Base-by-base conservation (phyloP, 2,329 filamentous ascomycete genomes). In the Xylaria polymorpha region DNA sequence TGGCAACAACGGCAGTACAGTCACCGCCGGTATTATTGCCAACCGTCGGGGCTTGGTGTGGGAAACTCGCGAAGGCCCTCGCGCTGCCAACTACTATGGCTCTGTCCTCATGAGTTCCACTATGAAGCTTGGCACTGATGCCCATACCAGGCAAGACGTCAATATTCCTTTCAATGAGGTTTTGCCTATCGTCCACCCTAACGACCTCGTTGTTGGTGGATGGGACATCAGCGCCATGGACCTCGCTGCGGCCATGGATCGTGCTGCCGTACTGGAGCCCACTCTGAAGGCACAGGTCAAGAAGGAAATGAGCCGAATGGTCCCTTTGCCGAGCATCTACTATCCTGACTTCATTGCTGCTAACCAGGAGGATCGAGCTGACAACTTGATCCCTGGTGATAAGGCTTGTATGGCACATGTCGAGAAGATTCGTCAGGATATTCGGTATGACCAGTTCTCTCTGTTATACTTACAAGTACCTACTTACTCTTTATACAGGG, bases 281-380 rank as follows among this genome's bases (percentile, higher is more conserved):
- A 91, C 93, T 37, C 87, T 99, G 78, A 99, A 99, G 88, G 84
- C 86, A 66, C 88, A 92, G 77, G 92, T 99, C 76, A 91, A 90
- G 83, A 97, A 98, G 87, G 93, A 98, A 84, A 95, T 98, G 94
- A 85, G 90, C 70, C 85, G 86, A 76, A 92, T 98, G 90, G 90
- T 91, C 76, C 96, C 96, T 37, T 88, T 98, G 72, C 95, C 94
- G 29, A 95, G 92, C 82, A 92, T 98, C 83, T 99, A 99, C 88
- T 99, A 99, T 82, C 96, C 96, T 1, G 96, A 98, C 83, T 99
- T 99, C 86, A 99, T 99, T 79, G 96, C 96, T 74, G 93, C 96
- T 80, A 99, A 99, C 85, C 96, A 99, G 85, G 94, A 96, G 82
- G 94, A 94, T 79, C 92, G 96, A 78, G 96, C 95, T 73, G 94